Base-by-base conservation (phyloP, 208 protist species). In the Acanthamoeba rhysodes region DNA sequence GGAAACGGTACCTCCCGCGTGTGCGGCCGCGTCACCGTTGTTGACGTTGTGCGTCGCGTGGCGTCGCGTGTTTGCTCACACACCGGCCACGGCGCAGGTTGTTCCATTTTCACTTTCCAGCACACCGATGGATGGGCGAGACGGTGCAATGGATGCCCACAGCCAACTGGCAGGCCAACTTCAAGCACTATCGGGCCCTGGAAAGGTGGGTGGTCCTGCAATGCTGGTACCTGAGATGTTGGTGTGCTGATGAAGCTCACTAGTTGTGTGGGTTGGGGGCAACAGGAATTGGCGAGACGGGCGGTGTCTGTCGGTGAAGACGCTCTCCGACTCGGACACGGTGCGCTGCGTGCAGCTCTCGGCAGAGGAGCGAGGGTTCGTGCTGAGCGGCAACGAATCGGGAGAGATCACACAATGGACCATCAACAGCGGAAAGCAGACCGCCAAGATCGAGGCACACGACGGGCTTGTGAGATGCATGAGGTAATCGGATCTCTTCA, bases 91-190 rank as follows among this genome's bases (percentile, higher is more conserved):
- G 45, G 12, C 48, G 53, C 53, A 88, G 80, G 45, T 29, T 88
- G 24, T 88, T 88, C 80, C 53, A 88, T n/a, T 53, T 88, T 88
- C 32, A 88, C n/a, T 88, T 88, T n/a, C 80, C 80, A 24, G 48
- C 80, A 29, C 80, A 55, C 24, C 80, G 80, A 18, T 88, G 80
- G 80, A 88, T 88, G 80, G 80, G 80, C 80, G 80, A 88, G 32
- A 37, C 80, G 16, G 80, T 88, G 45, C 80, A 88, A 24, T 88
- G 80, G 80, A 88, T 88, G 2, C 80, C 80, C 6, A 34, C 80
- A 37, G 80, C 80, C 14, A 88, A 62, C 80, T 88, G 80, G 80
- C 32, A 37, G n/a, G 22, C 80, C 22, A 88, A 88, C 80, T 88
- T 88, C 53, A 88, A 37, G 53, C 80, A 88, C 53, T 88, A 88